Evolutionary conservation across 306 rosid genomes (phyloP), one percentile per base, ranked within the genome.

Genomic region (Castanea mollissima): DNA sequence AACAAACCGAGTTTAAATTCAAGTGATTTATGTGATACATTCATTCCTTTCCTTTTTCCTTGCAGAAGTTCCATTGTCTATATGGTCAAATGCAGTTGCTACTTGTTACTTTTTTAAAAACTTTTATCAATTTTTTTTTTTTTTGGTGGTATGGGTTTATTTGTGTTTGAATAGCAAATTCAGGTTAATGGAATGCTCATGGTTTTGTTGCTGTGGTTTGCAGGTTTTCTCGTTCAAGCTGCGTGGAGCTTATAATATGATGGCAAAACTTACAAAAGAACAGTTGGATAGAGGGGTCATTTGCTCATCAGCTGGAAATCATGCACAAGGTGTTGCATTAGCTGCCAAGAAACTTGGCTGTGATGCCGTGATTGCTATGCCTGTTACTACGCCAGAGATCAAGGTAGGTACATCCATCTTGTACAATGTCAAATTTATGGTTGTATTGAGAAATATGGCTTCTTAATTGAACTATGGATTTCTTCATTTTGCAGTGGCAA

Each of bases 281-380:
- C 86, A 80, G 79, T 84, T 95, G 87, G 90, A 87, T 25, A 88
- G 74, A 64, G 99, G 99, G 83, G 97, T 93, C 69, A 91, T 95
- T 55, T 95, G 99, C 83, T 95, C 99, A 15, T 95, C 98, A 7
- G 99, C 99, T 34, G 99, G 99, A 78, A 95, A 95, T 81, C 99
- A 95, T 83, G 99, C 99, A 15, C 99, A 95, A 79, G 99, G 99
- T 67, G 98, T 93, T 83, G 99, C 99, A 34, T 87, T 91, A 72
- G 77, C 99, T 71, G 94, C 99, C 64, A 91, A 90, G 93, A 88
- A 56, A 78, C 80, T 93, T 76, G 87, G 86, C 25, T 95, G 99
- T 51, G 78, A 27, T 79, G 98, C 98, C 0, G 91, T 95, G 67
- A 93, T 95, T 88, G 98, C 69, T 5, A 95, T 95, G 98, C 98